Conservation (phyloP, 352 stramenopile genomes). For the Pythium chondricola region DNA sequence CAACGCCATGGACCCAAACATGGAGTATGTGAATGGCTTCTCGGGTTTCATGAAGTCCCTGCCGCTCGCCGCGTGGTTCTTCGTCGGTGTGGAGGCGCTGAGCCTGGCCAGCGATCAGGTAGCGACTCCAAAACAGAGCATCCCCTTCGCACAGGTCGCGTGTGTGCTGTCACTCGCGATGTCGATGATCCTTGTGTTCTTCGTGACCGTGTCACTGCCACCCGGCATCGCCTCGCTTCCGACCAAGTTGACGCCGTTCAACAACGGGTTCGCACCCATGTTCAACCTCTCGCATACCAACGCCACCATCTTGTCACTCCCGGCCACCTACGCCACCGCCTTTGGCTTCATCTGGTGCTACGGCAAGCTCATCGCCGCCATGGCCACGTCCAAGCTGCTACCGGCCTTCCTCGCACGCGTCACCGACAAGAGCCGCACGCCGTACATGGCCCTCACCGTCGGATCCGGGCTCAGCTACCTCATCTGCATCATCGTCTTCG, state of each 20-base stretch:
- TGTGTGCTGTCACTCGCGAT: conserved; percentile 19
- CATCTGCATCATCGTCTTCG: conserved; percentile 14
- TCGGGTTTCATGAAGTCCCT: conserved; percentile 26
- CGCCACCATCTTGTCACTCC: conserved; percentile 13
- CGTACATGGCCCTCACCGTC: conserved; percentile 19
- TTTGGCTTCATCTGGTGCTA: conserved; percentile 12
- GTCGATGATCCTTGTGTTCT: conserved; percentile 12
- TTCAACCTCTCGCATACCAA: background rate
- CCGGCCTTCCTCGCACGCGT: conserved; percentile 3
- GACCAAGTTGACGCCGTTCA: conserved; percentile 1
- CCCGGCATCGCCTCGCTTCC: conserved; percentile 3
- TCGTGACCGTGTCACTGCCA: conserved; percentile 20
- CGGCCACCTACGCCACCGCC: conserved; percentile 1
- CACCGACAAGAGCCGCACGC: conserved; percentile 2
- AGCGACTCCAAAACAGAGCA: conserved; percentile 34
- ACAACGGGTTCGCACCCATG: conserved; percentile 7
- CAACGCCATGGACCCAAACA: conserved; percentile 2
- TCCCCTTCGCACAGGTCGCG: conserved; percentile 34
- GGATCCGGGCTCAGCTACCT: conserved; percentile 9
- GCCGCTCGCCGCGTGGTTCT: conserved; percentile 18
- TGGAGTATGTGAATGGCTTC: background rate
- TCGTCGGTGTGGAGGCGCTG: conserved; percentile 14
- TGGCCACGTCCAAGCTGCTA: conserved; percentile 8
- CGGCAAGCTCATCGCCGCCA: conserved; percentile 3
- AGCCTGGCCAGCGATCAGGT: conserved; percentile 11